Evolutionary conservation across 495 filamentous ascomycete species (phyloP).

Genomic region (Tuber magnatum): DNA sequence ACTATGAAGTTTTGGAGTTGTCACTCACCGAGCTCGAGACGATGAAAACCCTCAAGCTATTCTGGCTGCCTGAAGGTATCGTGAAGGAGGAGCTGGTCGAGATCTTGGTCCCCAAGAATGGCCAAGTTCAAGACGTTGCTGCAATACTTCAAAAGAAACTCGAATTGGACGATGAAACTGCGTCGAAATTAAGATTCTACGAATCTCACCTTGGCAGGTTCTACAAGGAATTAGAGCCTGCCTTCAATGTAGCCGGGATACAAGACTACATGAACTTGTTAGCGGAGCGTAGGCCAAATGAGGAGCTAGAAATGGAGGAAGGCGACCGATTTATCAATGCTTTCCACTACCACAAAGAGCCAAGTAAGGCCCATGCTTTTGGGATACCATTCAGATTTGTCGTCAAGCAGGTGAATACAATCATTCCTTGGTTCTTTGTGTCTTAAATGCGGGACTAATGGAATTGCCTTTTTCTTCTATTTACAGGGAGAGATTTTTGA

Average conservation of each 20-base stretch:
- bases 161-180: slow-evolving; percentile 63
- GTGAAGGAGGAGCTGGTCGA: slow-evolving; percentile 79
- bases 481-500: slow-evolving; percentile 72
- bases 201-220: slow-evolving; percentile 73
- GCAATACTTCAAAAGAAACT: slow-evolving; percentile 68
- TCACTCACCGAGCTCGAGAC: slow-evolving; percentile 87
- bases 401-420: slow-evolving; percentile 62
- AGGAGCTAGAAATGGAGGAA: slow-evolving; percentile 54
- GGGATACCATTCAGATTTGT: slow-evolving; percentile 89
- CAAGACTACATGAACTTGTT: slow-evolving; percentile 80
- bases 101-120: slow-evolving; percentile 74
- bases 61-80: slow-evolving; percentile 80
- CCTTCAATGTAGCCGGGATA: slow-evolving; percentile 61
- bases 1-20: slow-evolving; percentile 87
- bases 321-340: slow-evolving; percentile 62
- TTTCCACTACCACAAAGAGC: slow-evolving; percentile 87
- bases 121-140: slow-evolving; percentile 67
- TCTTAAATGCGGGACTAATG: slow-evolving; percentile 12
- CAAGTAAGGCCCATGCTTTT: slow-evolving; percentile 57
- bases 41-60: slow-evolving; percentile 74
- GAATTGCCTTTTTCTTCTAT: slow-evolving; percentile 19
- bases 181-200: slow-evolving; percentile 64
- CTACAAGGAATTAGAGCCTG: slow-evolving; percentile 60
- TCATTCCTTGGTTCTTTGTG: not conserved
- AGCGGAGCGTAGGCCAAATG: slow-evolving; percentile 72